A percentile compares a stretch with the other conserved stretches of the same genome.
phyloP scores from a whole-genome alignment of 495 filamentous ascomycete genomes.

The Corynascus novoguineensis region DNA sequence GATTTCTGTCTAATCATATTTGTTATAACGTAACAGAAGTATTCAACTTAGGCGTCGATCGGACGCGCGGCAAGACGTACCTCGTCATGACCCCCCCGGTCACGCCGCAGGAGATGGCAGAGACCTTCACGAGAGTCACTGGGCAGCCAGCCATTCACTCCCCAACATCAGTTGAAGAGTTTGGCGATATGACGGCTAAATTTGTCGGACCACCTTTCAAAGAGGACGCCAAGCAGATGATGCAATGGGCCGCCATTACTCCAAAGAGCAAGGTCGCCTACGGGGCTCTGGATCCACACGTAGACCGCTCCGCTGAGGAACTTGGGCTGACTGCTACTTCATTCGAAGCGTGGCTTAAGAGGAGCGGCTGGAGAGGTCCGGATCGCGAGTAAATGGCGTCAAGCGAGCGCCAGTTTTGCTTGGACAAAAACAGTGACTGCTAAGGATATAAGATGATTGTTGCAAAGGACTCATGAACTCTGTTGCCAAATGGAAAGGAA shows the following conservation, averaged over 20 bases:
- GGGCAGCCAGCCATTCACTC: background rate
- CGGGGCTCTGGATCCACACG: background rate
- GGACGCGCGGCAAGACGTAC: background rate
- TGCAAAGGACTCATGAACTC: too few relatives aligned
- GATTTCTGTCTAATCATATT: too few relatives aligned
- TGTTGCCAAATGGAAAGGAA: too few relatives aligned
- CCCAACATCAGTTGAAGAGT: background rate
- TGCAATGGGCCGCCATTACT: background rate
- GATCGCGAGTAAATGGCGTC: background rate
- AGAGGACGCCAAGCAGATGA: background rate
- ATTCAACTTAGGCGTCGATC: conserved; percentile 1
- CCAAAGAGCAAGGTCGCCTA: conserved; percentile 1
- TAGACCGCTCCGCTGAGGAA: background rate
- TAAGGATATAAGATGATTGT: background rate
- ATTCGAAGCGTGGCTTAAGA: conserved; percentile 1
- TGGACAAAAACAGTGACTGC: background rate
- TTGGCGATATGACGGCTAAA: background rate
- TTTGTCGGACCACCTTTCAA: background rate
- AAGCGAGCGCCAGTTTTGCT: background rate
- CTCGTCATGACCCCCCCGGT: background rate
- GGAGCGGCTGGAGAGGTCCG: background rate
- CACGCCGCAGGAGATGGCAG: background rate
- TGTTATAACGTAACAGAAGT: background rate
- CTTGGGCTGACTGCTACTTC: background rate
- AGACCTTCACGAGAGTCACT: conserved; percentile 3